Base-by-base conservation (phyloP, 2,329 filamentous ascomycete species). In the Colletotrichum musae region DNA sequence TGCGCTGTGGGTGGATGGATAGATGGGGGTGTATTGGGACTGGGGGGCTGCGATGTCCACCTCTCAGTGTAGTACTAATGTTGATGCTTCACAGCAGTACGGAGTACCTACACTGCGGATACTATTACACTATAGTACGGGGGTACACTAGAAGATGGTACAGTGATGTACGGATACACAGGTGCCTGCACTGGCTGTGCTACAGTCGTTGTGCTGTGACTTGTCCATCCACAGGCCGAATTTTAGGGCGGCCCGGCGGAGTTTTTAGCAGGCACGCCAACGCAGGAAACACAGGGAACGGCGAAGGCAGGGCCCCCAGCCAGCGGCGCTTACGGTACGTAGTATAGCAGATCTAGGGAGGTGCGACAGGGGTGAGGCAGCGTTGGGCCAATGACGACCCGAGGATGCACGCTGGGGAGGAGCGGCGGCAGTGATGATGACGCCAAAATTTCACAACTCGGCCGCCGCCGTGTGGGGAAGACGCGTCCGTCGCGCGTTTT, bases 391-490 rank as follows among this genome's bases (percentile, higher is more conserved):
- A 32, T 61, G 6, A 67, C 21, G 50, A 21, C 16, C 28, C 43
- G 16, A n/a, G 28, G 51, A 60, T 48, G 67, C 50, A 28, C 56
- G 39, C 54, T 58, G 39, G 50, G 65, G n/a, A 28, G 24, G 45
- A 43, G 41, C 41, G 41, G 48, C 58, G 58, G 58, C 48, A 41
- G 47, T 56, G 62, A 24, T 60, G 62, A 69, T 60, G 56, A 69
- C 67, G 66, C 67, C 67, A 60, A 69, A 69, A 43, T 47, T 60
- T 66, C 62, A 66, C 57, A 66, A 66, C 16, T 56, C 24, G 50
- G 18, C 43, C 53, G 48, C 32, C 43, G 16, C 16, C 47, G 51
- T 69, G 66, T 60, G 67, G 67, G 51, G 54, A 65, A 36, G 50
- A 62, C 59, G 59, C 59, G 59, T 28, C 24, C 32, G 47, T n/a